Evolutionary conservation across 2,329 filamentous ascomycete species (phyloP).

Genomic region (Fusarium secorum): DNA sequence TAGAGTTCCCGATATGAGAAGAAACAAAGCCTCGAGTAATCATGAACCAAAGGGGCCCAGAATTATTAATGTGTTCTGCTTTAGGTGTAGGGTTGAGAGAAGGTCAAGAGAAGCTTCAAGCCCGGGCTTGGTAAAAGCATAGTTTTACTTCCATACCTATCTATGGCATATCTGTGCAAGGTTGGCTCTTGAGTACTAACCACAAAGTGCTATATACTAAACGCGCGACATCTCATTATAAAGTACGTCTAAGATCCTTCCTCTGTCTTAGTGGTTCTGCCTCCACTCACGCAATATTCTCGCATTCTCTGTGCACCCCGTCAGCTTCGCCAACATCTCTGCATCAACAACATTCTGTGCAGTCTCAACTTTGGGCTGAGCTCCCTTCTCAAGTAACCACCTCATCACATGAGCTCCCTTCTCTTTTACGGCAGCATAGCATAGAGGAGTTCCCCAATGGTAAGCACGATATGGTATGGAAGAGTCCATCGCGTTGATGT

Average conservation of each 20-base stretch:
- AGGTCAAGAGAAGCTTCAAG: background rate
- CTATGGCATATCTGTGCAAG: background rate
- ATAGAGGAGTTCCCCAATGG: background rate
- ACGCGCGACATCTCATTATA: background rate
- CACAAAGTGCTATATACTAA: background rate
- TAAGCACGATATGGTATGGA: background rate
- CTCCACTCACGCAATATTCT: background rate
- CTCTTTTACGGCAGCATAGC: background rate
- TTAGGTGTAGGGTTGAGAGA: background rate
- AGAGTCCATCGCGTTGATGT: background rate
- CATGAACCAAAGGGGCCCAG: background rate
- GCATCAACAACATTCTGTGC: background rate
- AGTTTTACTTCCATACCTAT: background rate
- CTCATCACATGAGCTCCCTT: background rate
- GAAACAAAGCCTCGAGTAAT: background rate
- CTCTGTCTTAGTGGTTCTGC: background rate
- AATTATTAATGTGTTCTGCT: background rate
- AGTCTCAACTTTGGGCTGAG: background rate
- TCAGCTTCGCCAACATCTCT: background rate
- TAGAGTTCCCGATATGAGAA: background rate
- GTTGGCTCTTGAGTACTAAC: background rate
- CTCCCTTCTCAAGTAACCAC: background rate
- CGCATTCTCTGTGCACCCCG: background rate
- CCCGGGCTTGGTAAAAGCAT: background rate
- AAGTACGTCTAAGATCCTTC: background rate